phyloP scores from a whole-genome alignment of 2,329 filamentous ascomycete species.

The Westerdykella aurantiaca region DNA sequence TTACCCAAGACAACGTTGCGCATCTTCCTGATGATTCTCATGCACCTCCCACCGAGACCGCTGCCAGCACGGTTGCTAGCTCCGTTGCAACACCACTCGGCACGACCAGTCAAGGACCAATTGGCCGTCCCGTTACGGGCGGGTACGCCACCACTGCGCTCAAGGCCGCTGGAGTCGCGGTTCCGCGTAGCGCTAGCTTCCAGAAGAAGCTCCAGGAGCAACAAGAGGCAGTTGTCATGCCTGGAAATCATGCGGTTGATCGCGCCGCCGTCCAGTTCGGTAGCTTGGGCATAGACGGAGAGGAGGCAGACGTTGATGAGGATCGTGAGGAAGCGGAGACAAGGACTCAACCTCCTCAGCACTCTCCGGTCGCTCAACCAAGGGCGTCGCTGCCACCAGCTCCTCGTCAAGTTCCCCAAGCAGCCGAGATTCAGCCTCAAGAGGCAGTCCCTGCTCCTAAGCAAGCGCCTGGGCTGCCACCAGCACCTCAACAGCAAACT shows the following conservation, averaged over 20 bases:
- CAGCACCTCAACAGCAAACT: constrained; percentile 51
- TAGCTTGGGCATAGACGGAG: constrained; percentile 81
- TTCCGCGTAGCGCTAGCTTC: constrained; percentile 68
- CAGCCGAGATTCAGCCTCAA: constrained; percentile 37
- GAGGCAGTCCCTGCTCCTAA: constrained; percentile 48
- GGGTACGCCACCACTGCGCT: constrained; percentile 75
- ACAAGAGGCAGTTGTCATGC: constrained; percentile 97
- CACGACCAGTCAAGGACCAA: constrained; percentile 46
- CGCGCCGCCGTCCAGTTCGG: constrained; percentile 92
- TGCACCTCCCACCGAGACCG: constrained; percentile 72
- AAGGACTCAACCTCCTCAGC: constrained; percentile 83
- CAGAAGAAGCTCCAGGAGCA: constrained; percentile 87
- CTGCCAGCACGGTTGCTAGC: constrained; percentile 82
- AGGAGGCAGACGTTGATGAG: constrained; percentile 78
- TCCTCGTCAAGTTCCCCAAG: constrained; percentile 40
- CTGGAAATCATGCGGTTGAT: constrained; percentile 90
- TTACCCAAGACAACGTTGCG: constrained; percentile 89
- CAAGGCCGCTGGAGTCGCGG: constrained; percentile 60
- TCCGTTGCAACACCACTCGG: constrained; percentile 60
- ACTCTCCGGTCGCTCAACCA: constrained; percentile 81
- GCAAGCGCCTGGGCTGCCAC: constrained; percentile 57
- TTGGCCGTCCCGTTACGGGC: constrained; percentile 58
- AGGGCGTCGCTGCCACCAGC: constrained; percentile 80
- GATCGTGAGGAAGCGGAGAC: constrained; percentile 95
- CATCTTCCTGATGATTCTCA: constrained; percentile 77